Evolutionary conservation across 176 grass and related monocot species (phyloP).

Genomic region (Bolboschoenus planiculmis): DNA sequence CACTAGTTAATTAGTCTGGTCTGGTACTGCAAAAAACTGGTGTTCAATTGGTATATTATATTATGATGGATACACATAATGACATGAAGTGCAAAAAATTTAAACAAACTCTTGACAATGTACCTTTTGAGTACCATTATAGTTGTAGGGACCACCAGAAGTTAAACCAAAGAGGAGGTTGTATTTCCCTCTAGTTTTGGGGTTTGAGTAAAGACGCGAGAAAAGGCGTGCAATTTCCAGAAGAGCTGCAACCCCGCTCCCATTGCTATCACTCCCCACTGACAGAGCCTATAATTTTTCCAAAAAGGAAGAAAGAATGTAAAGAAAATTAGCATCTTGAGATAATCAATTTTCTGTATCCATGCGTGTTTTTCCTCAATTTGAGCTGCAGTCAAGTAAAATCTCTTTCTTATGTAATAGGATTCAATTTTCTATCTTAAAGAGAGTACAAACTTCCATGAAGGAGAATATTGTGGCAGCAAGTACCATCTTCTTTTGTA

Average conservation of each 20-base stretch:
- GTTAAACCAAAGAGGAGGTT: conserved; percentile 98
- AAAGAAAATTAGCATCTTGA: background rate
- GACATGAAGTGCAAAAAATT: background rate
- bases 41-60: background rate
- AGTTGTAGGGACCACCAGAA: conserved; percentile 96
- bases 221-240: conserved; percentile 92
- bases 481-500: background rate
- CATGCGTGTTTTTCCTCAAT: background rate
- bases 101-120: background rate
- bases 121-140: conserved; percentile 94
- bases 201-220: conserved; percentile 79
- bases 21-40: background rate
- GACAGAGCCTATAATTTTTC: conserved; percentile 54
- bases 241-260: conserved; percentile 88
- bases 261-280: conserved; percentile 88
- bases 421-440: background rate
- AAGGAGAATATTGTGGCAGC: background rate
- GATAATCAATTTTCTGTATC: background rate
- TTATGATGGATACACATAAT: background rate
- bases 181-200: conserved; percentile 87
- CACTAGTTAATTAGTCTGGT: background rate
- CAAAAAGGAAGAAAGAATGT: background rate
- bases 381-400: background rate
- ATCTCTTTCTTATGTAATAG: background rate
- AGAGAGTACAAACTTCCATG: background rate